These are phyloP conservation scores for Magnusiomyces clavatus DNA, from an alignment of 1,139 yeast genomes.

Conservation along the genomic window DNA sequence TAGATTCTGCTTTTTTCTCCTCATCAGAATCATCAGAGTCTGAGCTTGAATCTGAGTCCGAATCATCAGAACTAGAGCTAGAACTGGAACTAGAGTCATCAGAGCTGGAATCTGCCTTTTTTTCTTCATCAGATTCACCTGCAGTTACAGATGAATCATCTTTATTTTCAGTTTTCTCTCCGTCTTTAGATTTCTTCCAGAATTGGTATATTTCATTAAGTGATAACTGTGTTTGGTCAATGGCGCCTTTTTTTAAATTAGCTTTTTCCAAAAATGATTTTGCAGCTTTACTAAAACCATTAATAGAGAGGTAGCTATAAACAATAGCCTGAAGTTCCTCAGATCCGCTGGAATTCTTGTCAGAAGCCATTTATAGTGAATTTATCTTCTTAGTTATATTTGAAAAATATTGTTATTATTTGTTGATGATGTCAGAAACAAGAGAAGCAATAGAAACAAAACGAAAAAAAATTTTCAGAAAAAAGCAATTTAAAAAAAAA, in stretches of 20 bases:
- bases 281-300: constrained; percentile 19
- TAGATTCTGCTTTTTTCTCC: no score
- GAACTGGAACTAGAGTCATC: constrained; percentile 19
- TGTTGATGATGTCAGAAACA: background rate
- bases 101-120: constrained; percentile 18
- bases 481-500: no score
- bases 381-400: no score
- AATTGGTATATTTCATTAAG: background rate
- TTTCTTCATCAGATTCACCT: constrained; percentile 16
- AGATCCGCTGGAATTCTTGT: no score
- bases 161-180: constrained; percentile 3
- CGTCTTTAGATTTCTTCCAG: background rate
- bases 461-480: background rate
- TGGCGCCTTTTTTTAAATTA: background rate
- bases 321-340: constrained; percentile 16
- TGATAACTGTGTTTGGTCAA: background rate
- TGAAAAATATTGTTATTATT: no score
- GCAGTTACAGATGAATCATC: constrained; percentile 12
- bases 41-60: background rate
- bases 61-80: constrained; percentile 6
- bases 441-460: background rate
- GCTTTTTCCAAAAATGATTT: constrained; percentile 18
- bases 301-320: constrained; percentile 15
- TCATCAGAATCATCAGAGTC: constrained; percentile 12
- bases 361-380: background rate